Evolutionary conservation across 169 alveolate species (phyloP).

Genomic region (Cryptosporidium meleagridis): DNA sequence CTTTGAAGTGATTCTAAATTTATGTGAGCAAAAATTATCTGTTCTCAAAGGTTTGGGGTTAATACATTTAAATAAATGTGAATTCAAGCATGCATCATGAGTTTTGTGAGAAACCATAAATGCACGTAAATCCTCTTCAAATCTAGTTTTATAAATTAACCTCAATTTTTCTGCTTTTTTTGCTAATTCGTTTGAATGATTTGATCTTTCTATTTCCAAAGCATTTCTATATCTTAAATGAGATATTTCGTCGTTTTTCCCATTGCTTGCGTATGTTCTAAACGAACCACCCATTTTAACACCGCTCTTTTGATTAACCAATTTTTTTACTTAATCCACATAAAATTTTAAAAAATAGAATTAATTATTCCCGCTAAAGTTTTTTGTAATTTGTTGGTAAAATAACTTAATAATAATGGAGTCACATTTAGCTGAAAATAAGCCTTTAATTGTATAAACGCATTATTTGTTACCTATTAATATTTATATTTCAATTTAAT

Average conservation of each 20-base stretch:
- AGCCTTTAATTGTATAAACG: neutral
- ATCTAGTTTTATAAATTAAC: slow-evolving; percentile 45
- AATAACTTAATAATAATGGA: neutral
- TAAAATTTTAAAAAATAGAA: neutral
- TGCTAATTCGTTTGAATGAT: slow-evolving; percentile 11
- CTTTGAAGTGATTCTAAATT: neutral
- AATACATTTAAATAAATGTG: neutral
- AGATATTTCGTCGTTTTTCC: neutral
- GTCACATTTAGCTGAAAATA: too few species aligned
- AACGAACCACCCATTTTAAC: neutral
- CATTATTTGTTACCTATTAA: neutral
- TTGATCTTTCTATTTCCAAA: slow-evolving; percentile 35
- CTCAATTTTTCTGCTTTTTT: slow-evolving; percentile 61
- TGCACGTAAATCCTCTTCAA: slow-evolving; percentile 71
- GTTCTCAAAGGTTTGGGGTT: neutral
- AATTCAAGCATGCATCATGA: neutral
- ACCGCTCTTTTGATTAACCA: neutral
- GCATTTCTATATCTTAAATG: slow-evolving; percentile 35
- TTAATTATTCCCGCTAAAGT: neutral
- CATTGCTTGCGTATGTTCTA: neutral
- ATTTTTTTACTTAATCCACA: slow-evolving; percentile 1
- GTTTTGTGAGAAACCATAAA: slow-evolving; percentile 28
- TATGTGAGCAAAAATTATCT: neutral
- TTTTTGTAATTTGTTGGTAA: neutral
- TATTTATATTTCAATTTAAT: neutral